Conservation (phyloP, 495 filamentous ascomycete species). For the Aspergillus conjunctus region DNA sequence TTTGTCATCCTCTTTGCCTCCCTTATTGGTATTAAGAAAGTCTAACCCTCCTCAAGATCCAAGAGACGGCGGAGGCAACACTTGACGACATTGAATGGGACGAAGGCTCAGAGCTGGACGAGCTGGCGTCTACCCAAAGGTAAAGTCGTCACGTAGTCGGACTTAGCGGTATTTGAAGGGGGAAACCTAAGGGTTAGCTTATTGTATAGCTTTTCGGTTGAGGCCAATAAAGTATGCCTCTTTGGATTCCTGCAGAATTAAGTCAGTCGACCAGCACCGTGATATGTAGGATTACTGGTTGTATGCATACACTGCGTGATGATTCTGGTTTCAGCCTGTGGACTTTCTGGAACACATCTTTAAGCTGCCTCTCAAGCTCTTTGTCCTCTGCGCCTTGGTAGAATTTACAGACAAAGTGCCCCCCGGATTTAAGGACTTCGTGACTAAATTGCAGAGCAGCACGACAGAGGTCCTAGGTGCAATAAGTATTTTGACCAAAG, state of each 20-base stretch:
- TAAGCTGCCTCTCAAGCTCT: conserved; percentile 69
- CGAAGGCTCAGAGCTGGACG: conserved; percentile 55
- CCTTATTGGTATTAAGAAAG: background rate
- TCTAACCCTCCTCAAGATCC: conserved; percentile 52
- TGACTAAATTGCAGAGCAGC: conserved; percentile 81
- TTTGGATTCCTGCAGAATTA: conserved; percentile 71
- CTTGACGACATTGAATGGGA: conserved; percentile 63
- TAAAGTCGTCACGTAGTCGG: background rate
- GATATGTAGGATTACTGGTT: background rate
- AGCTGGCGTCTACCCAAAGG: conserved; percentile 30
- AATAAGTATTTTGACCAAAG: background rate
- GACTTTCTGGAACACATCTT: conserved; percentile 73
- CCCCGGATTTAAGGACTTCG: conserved; percentile 78
- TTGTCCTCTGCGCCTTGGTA: conserved; percentile 90
- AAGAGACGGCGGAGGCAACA: conserved; percentile 74
- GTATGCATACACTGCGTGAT: conserved; percentile 73
- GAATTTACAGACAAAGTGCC: conserved; percentile 96
- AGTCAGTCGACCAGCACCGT: conserved; percentile 16
- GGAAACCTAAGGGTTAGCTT: conserved; percentile 8
- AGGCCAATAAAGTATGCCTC: conserved; percentile 86
- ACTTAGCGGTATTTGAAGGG: background rate
- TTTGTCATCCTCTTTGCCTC: conserved; percentile 34
- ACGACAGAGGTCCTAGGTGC: conserved; percentile 73
- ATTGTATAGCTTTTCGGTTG: conserved; percentile 43
- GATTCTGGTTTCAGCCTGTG: conserved; percentile 85